Evolutionary conservation across 2,329 filamentous ascomycete species (phyloP).

Genomic region (Periconia macrospinosa): DNA sequence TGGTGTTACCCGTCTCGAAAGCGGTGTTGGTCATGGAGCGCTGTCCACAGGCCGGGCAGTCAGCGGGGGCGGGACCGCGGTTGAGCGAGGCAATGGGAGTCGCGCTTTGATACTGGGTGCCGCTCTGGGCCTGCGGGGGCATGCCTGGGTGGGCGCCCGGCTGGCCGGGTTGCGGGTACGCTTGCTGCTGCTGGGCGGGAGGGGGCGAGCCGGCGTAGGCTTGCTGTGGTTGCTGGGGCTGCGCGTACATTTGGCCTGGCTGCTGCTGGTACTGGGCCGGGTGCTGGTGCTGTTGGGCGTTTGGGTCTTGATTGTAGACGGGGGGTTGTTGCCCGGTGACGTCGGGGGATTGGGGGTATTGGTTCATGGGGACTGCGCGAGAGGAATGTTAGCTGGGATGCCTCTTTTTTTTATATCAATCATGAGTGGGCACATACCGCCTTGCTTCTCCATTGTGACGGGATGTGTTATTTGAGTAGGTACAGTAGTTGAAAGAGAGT

Average conservation of each 20-base stretch:
- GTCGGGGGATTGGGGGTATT: slow-evolving; percentile 38
- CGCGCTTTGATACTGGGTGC: slow-evolving; percentile 38
- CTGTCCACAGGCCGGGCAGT: slow-evolving; percentile 52
- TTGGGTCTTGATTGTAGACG: slow-evolving; percentile 38
- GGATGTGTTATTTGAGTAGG: not conserved
- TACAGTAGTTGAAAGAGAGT: not conserved
- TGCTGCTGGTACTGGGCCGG: slow-evolving; percentile 23
- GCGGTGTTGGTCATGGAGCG: slow-evolving; percentile 42
- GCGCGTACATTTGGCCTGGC: slow-evolving; percentile 11
- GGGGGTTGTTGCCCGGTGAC: slow-evolving; percentile 31
- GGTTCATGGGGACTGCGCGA: slow-evolving; percentile 39
- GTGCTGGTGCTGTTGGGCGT: slow-evolving; percentile 19
- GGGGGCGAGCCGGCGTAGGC: slow-evolving; percentile 22
- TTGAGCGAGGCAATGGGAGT: slow-evolving; percentile 37
- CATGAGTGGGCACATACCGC: slow-evolving; percentile 22
- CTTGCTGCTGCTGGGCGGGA: slow-evolving; percentile 22
- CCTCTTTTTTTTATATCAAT: too few relatives aligned
- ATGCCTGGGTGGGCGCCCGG: slow-evolving; percentile 25
- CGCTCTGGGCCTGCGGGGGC: slow-evolving; percentile 37
- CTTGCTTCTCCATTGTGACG: slow-evolving; percentile 39
- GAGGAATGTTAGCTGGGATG: slow-evolving; percentile 14
- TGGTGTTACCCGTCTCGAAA: slow-evolving; percentile 43
- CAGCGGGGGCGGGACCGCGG: slow-evolving; percentile 46
- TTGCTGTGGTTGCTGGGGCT: slow-evolving; percentile 12
- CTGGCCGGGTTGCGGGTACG: slow-evolving; percentile 20